Base-by-base conservation (phyloP, 176 grass and related monocot species). In the Stipa capillata region DNA sequence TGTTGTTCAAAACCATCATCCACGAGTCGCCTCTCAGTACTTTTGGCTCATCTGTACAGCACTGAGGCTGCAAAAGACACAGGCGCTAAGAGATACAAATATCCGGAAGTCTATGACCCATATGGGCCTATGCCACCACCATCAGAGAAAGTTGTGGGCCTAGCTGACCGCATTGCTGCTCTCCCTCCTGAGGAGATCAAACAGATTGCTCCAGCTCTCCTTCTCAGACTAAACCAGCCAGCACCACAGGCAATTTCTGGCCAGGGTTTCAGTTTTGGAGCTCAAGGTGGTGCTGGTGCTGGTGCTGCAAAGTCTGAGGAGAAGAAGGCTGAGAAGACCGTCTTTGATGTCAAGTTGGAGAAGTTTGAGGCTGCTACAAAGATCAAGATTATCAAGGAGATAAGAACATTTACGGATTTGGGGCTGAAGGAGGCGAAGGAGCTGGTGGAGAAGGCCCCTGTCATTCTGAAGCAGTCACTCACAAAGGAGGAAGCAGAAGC, bases 301-400 rank as follows among this genome's bases (percentile, higher is more conserved):
- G 82, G 72, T 4, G 8, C 83, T 17, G 68, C 32, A 0, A 85
- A 87, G 52, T 65, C 83, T 2, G 96, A 94, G 78, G 95, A 98
- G 57, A 98, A 91, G 86, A 98, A 98, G 66, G 89, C 69, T 6
- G 95, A 98, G 69, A 98, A 98, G 88, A 89, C 90, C 4, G 90
- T 87, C 13, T 94, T 94, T 5, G 96, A 98, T 85, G 82, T 98
- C 18, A 97, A 94, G 80, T 52, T 97, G 78, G 96, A 98, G 88
- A 98, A 98, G 60, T 98, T 94, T 25, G 96, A 98, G 12, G 73
- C 96, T 65, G 87, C 92, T 69, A 77, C 92, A 4, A 98, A 98
- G 79, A 98, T 98, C 60, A 98, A 98, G 88, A 93, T 98, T 62
- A 98, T 98, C 53, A 98, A 98, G 80, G 96, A 98, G 87, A 91